Percentiles rank a stretch among this genome's conserved stretches.
phyloP scores from a whole-genome alignment of 306 rosid species.

The Quercus alba region DNA sequence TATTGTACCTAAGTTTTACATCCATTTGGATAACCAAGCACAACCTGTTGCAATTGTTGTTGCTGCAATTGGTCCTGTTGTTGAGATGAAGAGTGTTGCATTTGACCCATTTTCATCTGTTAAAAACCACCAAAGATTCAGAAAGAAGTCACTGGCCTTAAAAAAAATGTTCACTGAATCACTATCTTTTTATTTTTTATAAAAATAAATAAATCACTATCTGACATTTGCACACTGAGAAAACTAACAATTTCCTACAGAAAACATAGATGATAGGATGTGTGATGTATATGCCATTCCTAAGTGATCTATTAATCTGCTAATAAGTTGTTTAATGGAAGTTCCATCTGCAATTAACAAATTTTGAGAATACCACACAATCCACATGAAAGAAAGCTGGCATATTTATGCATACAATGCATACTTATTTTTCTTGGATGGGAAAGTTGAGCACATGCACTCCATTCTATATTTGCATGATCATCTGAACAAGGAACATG shows the following conservation, averaged over 20 bases:
- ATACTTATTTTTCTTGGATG: background rate
- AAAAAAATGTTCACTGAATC: background rate
- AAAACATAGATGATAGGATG: background rate
- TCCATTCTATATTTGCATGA: background rate
- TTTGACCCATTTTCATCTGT: conserved; percentile 70
- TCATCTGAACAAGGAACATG: background rate
- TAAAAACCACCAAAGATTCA: conserved; percentile 22
- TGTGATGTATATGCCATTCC: too few species aligned
- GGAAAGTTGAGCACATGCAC: background rate
- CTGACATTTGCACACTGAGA: background rate
- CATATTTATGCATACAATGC: background rate
- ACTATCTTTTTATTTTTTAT: too few species aligned
- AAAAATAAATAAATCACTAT: background rate
- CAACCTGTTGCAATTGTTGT: conserved; percentile 81
- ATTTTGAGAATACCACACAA: background rate
- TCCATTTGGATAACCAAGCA: conserved; percentile 15
- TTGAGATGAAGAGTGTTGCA: conserved; percentile 78
- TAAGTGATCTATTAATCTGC: too few species aligned
- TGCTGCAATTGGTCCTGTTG: conserved; percentile 71
- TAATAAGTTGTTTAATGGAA: too few species aligned
- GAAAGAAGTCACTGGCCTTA: conserved; percentile 10
- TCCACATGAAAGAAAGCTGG: background rate
- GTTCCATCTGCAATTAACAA: background rate
- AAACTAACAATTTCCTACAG: background rate
- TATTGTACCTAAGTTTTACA: too few species aligned